Conservation (phyloP, 2,329 filamentous ascomycete species). For the Trichoderma oligosporum region DNA sequence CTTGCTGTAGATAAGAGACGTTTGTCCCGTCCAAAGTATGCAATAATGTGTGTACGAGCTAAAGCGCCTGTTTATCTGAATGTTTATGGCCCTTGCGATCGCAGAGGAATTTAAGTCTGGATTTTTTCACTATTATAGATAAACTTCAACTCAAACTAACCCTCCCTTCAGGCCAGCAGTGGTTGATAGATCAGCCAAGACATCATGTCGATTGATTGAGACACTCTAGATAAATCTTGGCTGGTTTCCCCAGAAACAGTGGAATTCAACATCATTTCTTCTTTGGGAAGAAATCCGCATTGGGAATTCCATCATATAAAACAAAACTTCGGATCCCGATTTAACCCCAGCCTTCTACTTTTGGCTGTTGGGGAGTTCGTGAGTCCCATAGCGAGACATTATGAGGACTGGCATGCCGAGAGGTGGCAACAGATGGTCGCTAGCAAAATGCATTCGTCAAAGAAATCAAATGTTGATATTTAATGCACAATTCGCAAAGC, state of each 20-base stretch:
- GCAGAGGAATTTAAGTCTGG: background rate
- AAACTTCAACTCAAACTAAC: too few relatives aligned
- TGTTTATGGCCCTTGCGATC: background rate
- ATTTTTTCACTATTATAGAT: too few relatives aligned
- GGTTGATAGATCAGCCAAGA: background rate
- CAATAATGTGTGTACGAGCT: background rate
- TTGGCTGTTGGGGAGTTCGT: background rate
- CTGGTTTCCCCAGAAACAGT: background rate
- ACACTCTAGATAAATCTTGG: background rate
- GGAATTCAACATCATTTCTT: background rate
- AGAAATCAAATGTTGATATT: background rate
- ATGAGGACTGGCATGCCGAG: conserved; percentile 19
- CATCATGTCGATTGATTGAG: too few relatives aligned
- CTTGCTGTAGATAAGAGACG: too few relatives aligned
- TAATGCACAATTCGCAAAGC: background rate
- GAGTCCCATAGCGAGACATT: conserved; percentile 25
- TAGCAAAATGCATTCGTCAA: conserved; percentile 23
- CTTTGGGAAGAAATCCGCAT: background rate
- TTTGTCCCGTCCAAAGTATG: too few relatives aligned
- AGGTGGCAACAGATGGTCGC: conserved; percentile 7
- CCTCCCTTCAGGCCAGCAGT: background rate
- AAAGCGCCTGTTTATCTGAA: background rate
- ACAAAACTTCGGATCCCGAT: background rate
- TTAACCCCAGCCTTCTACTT: background rate
- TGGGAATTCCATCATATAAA: background rate